A percentile compares a stretch with the other conserved stretches of the same genome.
These are phyloP conservation scores for Umbelopsis vinacea DNA, from an alignment of 192 early-diverging fungal genomes.

Conservation along the genomic window DNA sequence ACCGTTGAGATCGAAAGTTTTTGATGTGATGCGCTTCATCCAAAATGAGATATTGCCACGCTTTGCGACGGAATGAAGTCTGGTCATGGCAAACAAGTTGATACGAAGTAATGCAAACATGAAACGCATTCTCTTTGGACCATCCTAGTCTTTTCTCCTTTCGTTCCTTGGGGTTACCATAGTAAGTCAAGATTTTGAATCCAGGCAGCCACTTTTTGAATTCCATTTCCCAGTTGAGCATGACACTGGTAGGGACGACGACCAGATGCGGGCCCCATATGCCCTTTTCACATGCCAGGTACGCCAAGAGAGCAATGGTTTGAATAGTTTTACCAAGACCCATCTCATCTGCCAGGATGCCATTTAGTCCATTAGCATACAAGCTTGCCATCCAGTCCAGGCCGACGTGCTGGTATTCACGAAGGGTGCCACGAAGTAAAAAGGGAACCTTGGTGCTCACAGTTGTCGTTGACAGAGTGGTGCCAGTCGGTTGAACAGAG, in stretches of 20 bases:
- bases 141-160: slow-evolving; percentile 62
- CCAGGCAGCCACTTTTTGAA: slow-evolving; percentile 74
- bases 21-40: slow-evolving; percentile 78
- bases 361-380: slow-evolving; percentile 84
- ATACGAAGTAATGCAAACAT: slow-evolving; percentile 69
- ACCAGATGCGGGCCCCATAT: slow-evolving; percentile 73
- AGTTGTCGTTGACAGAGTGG: slow-evolving; percentile 45
- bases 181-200: slow-evolving; percentile 78
- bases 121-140: slow-evolving; percentile 62
- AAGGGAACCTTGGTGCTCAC: slow-evolving; percentile 59
- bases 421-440: slow-evolving; percentile 69
- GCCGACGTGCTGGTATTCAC: slow-evolving; percentile 90
- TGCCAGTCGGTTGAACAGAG: slow-evolving; percentile 28
- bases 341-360: slow-evolving; percentile 73
- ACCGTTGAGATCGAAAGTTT: slow-evolving; percentile 79
- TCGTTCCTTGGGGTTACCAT: slow-evolving; percentile 71
- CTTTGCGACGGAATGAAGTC: slow-evolving; percentile 57
- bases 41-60: slow-evolving; percentile 70
- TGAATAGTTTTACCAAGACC: slow-evolving; percentile 71
- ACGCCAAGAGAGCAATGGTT: slow-evolving; percentile 69
- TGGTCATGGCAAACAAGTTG: slow-evolving; percentile 65
- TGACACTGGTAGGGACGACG: slow-evolving; percentile 76
- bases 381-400: slow-evolving; percentile 89
- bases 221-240: slow-evolving; percentile 81
- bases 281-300: slow-evolving; percentile 64